Evolutionary conservation across 208 protist genomes (phyloP), one percentile per base, ranked within the genome.

Genomic region (Leishmania martiniquensis): DNA sequence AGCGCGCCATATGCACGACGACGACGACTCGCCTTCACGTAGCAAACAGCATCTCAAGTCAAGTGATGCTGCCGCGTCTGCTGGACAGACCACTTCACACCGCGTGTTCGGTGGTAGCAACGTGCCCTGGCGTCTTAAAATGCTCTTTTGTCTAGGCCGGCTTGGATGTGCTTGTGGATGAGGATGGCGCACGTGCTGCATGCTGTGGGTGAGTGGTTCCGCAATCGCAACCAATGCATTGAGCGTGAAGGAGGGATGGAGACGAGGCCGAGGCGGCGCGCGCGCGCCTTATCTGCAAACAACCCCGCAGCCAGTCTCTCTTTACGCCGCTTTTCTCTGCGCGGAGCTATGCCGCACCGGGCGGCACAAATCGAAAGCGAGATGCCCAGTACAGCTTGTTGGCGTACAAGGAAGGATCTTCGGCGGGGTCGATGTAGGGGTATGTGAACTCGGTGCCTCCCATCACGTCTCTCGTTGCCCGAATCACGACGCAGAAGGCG

Each of bases 381-480:
- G 89, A 86, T 5, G 85, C 86, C 90, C 91, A 95, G 83, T 88
- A 93, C 22, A 95, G 75, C 22, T 72, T 72, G 77, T 86, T 78
- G 12, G 54, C 75, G 81, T 85, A 88, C 57, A 89, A 70, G 22
- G 54, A 9, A 0, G 84, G 76, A 44, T 93, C 85, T 29, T 85
- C 83, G 12, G 76, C 45, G 4, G 80, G 66, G 49, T 89, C 81
- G 20, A 89, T 71, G 74, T 96, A 96, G 15, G 80, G 78, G 76
- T 94, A 96, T 47, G 87, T 87, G 29, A 96, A 73, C 78, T 96
- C 89, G 4, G 81, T 76, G 17, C 76, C 82, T 9, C 77, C 72
- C 13, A 73, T 63, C 52, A 96, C 71, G 29, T 87, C 72, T 37
- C 37, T 54, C 29, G 77, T 77, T 29, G 90, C 80, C 3, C 83